A percentile compares a stretch with the other conserved stretches of the same genome.
These are phyloP conservation scores for Suhomyces canberraensis DNA, from an alignment of 805 yeast genomes.

Conservation along the genomic window DNA sequence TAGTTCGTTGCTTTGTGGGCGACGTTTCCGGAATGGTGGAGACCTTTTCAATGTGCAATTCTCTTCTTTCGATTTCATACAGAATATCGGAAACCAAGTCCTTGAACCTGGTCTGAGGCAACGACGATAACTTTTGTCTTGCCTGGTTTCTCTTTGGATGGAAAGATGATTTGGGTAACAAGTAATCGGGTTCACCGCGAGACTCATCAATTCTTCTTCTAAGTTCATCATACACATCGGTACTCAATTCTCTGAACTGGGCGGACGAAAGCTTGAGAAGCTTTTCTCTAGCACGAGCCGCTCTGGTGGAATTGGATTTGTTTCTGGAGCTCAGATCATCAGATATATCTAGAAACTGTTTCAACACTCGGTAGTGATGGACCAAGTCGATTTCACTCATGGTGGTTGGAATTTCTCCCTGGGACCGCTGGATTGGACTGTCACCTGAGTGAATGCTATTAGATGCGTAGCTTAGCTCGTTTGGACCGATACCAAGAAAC, in stretches of 20 bases:
- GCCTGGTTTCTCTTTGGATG: conserved; percentile 97
- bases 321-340: conserved; percentile 41
- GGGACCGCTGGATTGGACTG: no score
- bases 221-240: conserved; percentile 93
- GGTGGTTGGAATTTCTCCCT: no score
- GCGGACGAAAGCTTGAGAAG: conserved; percentile 72
- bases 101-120: conserved; percentile 78
- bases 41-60: conserved; percentile 40
- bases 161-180: conserved; percentile 67
- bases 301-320: conserved; percentile 51
- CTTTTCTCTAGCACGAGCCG: conserved; percentile 82
- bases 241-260: conserved; percentile 85
- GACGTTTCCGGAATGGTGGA: conserved; percentile 2
- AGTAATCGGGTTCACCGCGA: conserved; percentile 55
- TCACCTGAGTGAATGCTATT: no score
- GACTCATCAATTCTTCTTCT: conserved; percentile 69
- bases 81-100: conserved; percentile 89
- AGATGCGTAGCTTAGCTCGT: no score
- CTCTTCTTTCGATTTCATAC: conserved; percentile 79
- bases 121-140: conserved; percentile 80
- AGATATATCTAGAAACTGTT: conserved; percentile 49
- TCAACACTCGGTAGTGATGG: conserved; percentile 48
- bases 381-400: conserved; percentile 28
- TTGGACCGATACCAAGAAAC: not conserved
- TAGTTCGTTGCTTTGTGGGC: not conserved